Base-by-base conservation (phyloP, 2,329 filamentous ascomycete genomes). In the Aspergillus ustus region DNA sequence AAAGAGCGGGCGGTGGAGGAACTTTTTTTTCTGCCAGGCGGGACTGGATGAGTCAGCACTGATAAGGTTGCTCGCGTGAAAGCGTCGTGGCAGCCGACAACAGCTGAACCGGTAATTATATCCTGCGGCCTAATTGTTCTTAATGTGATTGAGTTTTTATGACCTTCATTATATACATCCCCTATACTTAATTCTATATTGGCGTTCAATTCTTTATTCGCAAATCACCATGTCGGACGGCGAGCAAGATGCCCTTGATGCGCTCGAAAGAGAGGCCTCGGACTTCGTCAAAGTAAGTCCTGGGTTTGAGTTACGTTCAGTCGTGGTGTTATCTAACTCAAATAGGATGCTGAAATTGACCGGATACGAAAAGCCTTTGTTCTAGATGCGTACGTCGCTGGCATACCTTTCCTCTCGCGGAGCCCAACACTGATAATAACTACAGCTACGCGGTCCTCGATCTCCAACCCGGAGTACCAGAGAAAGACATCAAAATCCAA, bases 281-380 rank as follows among this genome's bases (percentile, higher is more conserved):
- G 94, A 97, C 75, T 96, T 94, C 73, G 90, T 91, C 73, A 98
- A 97, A 85, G 92, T 89, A 69, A 71, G 76, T 52, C 20, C 46
- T 25, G 19, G 7, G 8, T 4, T 19, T 2, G 17, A 29, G 11
- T 43, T 7, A 54, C 15, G 29, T n/a, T 7, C 49, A n/a, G 9
- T 43, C 20, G 19, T 4, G 20, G 19, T 15, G 25, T 20, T 51
- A 25, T 44, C 54, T 52, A 37, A 31, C 40, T 28, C 22, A 4
- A 13, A 7, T 66, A 96, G 91, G 95, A 98, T 85, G 89, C 91
- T 62, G 94, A 98, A 76, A 98, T 98, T 71, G 92, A 96, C 73
- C 91, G 94, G 70, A 99, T 99, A 69, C 84, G 96, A 68, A 91
- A 90, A 72, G 91, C 93, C 52, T 99, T 99, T 78, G 88, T 90